A percentile compares a stretch with the other conserved stretches of the same genome.
Evolutionary conservation across 257 asterid genomes (phyloP).

Genomic region (Thymus mandschuricus): DNA sequence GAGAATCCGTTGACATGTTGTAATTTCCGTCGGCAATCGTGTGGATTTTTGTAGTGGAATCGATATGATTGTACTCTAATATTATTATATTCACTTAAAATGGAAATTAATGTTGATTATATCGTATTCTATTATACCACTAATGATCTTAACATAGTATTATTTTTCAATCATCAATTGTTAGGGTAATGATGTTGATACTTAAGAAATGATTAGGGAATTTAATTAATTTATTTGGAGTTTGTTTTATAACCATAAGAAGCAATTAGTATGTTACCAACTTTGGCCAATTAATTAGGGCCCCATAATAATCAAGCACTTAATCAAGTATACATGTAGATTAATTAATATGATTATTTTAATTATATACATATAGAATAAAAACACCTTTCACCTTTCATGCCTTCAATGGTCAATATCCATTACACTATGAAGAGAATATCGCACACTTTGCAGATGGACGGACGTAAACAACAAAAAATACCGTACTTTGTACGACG

Average conservation of each 20-base stretch:
- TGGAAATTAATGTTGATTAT: too few species aligned
- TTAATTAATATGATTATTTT: background rate
- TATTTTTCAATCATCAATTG: constrained; percentile 10
- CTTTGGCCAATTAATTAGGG: constrained; percentile 18
- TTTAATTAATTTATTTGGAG: background rate
- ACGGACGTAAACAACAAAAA: too few species aligned
- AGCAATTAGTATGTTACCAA: background rate
- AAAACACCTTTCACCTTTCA: constrained; percentile 29
- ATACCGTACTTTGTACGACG: too few species aligned
- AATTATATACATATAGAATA: constrained; percentile 12
- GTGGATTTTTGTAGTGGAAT: too few species aligned
- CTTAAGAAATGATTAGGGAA: background rate
- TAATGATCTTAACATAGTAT: constrained; percentile 5
- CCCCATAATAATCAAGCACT: constrained; percentile 26
- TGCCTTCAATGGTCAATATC: background rate
- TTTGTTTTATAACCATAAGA: background rate
- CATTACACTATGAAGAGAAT: too few species aligned
- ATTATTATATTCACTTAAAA: too few species aligned
- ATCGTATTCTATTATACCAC: background rate
- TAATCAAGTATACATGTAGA: constrained; percentile 17
- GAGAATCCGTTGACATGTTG: too few species aligned
- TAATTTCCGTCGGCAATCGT: too few species aligned
- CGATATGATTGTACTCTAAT: too few species aligned
- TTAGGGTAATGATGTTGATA: background rate
- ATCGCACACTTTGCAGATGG: too few species aligned